Evolutionary conservation across 352 stramenopile species (phyloP), one percentile per base, ranked within the genome.

Genomic region (Globisporangium paroecandrum): DNA sequence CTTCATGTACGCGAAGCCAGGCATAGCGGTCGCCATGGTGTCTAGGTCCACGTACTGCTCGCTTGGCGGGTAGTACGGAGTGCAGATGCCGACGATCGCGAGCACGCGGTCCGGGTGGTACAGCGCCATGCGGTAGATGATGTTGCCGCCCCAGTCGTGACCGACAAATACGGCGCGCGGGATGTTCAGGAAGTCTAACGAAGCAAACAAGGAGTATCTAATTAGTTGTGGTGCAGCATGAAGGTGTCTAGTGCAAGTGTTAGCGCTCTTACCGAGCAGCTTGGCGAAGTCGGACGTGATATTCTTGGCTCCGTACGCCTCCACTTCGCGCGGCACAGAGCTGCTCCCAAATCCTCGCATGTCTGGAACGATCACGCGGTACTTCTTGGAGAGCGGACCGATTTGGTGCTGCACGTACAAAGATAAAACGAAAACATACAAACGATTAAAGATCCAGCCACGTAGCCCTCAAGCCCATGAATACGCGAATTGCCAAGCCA

Each of bases 61-160:
- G 15, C 54, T 65, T 1, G 74, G 74, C 0, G 81, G 79, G 32
- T 80, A 65, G 64, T 83, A 89, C 25, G 83, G 81, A 49, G 79
- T 89, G 66, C 77, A 89, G 41, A 91, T 71, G n/a, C 75, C 65
- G n/a, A 66, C 79, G 10, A 86, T 73, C 22, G 76, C 83, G 24
- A 85, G 56, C 27, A 89, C 78, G 2, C 83, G 81, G 38, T 79
- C 69, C 2, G 79, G 79, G 58, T 89, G 79, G 70, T 81, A 89
- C 13, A 89, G 68, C 54, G 74, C 73, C 70, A 89, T 85, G 58
- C 73, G 75, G 76, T 77, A 91, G 25, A 83, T 78, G 5, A 72
- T 70, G n/a, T 70, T 65, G 18, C 71, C 79, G 34, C 82, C 82
- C 82, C 82, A 91, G 64, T 91, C 82, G 15, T 91, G 83, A 15